Conservation (phyloP, 805 yeast genomes). For the Sungouiella thailandica region DNA sequence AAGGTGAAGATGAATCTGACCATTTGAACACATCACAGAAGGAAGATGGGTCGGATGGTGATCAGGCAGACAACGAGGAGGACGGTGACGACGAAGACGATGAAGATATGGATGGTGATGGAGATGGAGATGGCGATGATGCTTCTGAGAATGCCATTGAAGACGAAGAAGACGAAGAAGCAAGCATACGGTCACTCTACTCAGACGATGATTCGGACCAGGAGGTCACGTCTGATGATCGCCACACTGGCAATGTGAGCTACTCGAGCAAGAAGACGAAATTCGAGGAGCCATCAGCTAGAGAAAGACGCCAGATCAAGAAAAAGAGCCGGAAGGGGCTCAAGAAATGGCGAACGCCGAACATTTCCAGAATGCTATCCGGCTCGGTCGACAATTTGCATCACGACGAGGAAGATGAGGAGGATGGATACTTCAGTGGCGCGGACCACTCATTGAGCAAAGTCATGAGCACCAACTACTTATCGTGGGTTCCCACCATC, state of each 20-base stretch:
- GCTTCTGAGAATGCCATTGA: conserved; percentile 11
- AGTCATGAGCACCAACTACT: conserved; percentile 54
- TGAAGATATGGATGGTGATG: conserved; percentile 7
- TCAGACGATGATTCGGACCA: no score
- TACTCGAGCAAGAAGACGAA: no score
- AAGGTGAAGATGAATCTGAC: conserved; percentile 4
- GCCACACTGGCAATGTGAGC: no score
- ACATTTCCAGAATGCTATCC: conserved; percentile 6
- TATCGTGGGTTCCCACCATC: conserved; percentile 87
- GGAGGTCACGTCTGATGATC: no score
- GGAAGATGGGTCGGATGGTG: neutral
- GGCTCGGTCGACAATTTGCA: conserved; percentile 14
- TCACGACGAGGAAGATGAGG: conserved; percentile 17
- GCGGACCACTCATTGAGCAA: conserved; percentile 12
- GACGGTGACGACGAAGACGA: conserved; percentile 10
- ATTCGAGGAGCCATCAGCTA: no score
- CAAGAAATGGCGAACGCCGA: conserved; percentile 15
- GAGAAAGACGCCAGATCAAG: conserved; percentile 2
- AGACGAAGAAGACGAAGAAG: conserved; percentile 3
- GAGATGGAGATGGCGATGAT: conserved; percentile 10
- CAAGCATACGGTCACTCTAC: no score
- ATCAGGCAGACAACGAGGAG: conserved; percentile 9
- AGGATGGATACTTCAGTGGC: conserved; percentile 12
- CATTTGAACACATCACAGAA: neutral
- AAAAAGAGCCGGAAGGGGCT: conserved; percentile 6